Conservation (phyloP, 305 asterid genomes). For the Striga hermonthica region DNA sequence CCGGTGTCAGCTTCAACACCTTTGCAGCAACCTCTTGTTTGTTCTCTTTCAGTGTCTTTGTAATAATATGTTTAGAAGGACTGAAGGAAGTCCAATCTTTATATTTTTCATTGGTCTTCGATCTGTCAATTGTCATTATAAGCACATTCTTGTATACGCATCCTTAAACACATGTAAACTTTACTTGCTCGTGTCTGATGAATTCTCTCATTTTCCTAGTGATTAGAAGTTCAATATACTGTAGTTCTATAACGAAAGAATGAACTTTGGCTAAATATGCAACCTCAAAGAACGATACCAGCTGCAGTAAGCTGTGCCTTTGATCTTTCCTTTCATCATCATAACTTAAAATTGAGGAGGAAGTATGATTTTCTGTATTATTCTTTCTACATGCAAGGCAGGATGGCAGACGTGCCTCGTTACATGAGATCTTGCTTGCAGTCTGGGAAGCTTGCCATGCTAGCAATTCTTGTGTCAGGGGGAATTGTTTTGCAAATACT, state of each 20-base stretch:
- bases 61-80: background rate
- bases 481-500: conserved; percentile 92
- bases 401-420: conserved; percentile 73
- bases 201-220: background rate
- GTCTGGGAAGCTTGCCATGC: conserved; percentile 77
- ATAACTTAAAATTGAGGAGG: conserved; percentile 10
- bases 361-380: conserved; percentile 27
- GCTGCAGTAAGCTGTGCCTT: conserved; percentile 20
- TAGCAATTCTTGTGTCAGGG: conserved; percentile 85
- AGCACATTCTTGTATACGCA: background rate
- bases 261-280: conserved; percentile 19
- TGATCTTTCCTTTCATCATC: conserved; percentile 21
- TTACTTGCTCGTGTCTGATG: conserved; percentile 17
- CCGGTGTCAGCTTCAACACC: too few relatives aligned
- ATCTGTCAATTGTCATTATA: background rate
- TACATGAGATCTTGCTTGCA: conserved; percentile 71
- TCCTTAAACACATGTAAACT: background rate
- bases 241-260: background rate
- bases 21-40: too few relatives aligned
- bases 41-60: background rate
- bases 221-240: background rate
- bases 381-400: conserved; percentile 42
- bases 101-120: background rate
- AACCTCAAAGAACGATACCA: conserved; percentile 10
- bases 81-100: background rate